Base-by-base conservation (phyloP, 208 protist species). In the Acanthamoeba royreba region DNA sequence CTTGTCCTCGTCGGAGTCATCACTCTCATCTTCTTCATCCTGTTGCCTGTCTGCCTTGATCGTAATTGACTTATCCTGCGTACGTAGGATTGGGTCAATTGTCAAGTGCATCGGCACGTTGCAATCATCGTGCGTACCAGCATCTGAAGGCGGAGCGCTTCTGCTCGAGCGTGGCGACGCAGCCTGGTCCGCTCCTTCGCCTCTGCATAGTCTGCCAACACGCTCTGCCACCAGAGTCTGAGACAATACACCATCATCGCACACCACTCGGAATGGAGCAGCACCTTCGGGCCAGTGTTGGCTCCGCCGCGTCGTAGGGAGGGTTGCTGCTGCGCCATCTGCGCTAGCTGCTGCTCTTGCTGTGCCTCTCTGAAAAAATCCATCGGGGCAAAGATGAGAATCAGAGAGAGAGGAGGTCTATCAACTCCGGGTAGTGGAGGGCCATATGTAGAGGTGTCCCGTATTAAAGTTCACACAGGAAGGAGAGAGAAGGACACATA, bases 141-240 rank as follows among this genome's bases (percentile, higher is more conserved):
- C 55, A 91, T 45, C 33, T 49, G 49, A 15, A 91, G 85, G 17
- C 52, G n/a, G 52, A 31, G 52, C 15, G 49, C 55, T 45, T 91
- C 85, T 9, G 85, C 45, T 19, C 69, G 58, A 11, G 85, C 85
- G 11, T 69, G 53, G 19, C 85, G 85, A 28, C 85, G 49, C 35
- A 91, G 33, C 15, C 85, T 45, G 9, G 85, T 35, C 5, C 55
- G 31, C 52, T 74, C 55, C n/a, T 91, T 91, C 49, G 85, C 85
- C 85, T 91, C 85, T 7, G 85, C 85, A 19, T 91, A 91, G 52
- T 91, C 85, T 19, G 85, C 85, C 35, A 91, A 72, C 35, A 91
- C 85, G 9, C 85, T 52, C 85, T 91, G 22, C 11, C 38, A 19
- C 15, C 49, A 58, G 49, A n/a, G 49, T 58, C 22, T 58, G 49